Percentiles rank a stretch among this genome's conserved stretches.
These are phyloP conservation scores for Babesia bovis DNA, from an alignment of 169 alveolate genomes.

Conservation along the genomic window DNA sequence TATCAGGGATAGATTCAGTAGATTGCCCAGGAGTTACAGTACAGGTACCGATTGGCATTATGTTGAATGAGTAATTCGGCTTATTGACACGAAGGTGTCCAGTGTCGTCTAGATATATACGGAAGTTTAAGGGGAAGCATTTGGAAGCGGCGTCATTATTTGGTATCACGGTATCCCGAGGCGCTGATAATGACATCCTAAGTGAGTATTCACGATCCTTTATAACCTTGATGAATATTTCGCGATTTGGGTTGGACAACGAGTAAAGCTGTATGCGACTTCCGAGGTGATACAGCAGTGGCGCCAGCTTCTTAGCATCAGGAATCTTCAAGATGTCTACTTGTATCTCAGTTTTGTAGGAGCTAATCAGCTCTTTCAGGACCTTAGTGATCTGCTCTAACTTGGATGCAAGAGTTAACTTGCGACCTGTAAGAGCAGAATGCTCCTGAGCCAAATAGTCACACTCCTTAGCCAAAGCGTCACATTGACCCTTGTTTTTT, in stretches of 20 bases:
- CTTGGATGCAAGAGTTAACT: constrained; percentile 9
- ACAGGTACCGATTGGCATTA: neutral
- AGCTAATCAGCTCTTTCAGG: constrained; percentile 21
- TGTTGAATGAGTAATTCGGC: neutral
- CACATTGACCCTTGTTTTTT: constrained; percentile 17
- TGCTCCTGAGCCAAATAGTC: constrained; percentile 38
- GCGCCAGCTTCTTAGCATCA: constrained; percentile 49
- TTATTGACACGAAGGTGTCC: neutral
- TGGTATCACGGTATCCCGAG: constrained; percentile 51
- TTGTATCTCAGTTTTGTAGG: constrained; percentile 4
- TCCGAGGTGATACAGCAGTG: constrained; percentile 13
- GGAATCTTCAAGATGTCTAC: constrained; percentile 24
- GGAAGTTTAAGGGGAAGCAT: constrained; percentile 31
- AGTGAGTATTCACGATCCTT: constrained; percentile 47
- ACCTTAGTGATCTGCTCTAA: constrained; percentile 33
- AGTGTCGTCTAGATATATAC: neutral
- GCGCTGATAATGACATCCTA: constrained; percentile 39
- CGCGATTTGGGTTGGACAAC: constrained; percentile 38
- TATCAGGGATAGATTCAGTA: neutral
- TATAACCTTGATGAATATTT: constrained; percentile 33
- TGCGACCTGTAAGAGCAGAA: neutral
- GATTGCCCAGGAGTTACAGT: neutral
- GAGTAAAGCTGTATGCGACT: constrained; percentile 23
- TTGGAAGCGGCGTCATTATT: constrained; percentile 18
- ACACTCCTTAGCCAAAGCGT: constrained; percentile 36